Base-by-base conservation (phyloP, 805 yeast genomes). In the Candida cerambycidarum region DNA sequence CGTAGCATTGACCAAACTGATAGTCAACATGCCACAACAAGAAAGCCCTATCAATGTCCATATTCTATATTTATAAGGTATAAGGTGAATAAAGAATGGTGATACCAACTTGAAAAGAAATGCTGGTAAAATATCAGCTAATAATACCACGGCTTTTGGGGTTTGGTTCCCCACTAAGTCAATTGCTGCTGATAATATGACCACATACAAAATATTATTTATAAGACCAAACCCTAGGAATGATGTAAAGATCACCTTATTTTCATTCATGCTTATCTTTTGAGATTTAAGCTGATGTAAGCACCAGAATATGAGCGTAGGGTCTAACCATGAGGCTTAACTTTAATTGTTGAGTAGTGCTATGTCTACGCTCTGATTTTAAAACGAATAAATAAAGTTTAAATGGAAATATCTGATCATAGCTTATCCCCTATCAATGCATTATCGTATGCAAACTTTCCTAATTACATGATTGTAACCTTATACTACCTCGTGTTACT, bases 181-280 rank as follows among this genome's bases (percentile, higher is more conserved):
- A 24, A 88, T 79, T 2, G 98, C 98, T 0, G 97, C 96, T 0
- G 95, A 82, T 11, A 92, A 69, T 30, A 92, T 90, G 12, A 92
- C 92, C 24, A 92, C 97, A 64, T 90, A 92, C 0, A 92, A 76
- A 9, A 92, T 83, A 59, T 92, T 92, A 63, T 92, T 92, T 28
- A 89, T 68, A 9, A 92, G 75, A 0, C 98, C 99, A 61, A 90
- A 88, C 1, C 82, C 55, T 80, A 92, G 83, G 59, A 90, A 90
- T 10, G 85, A 71, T 0, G 60, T 34, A 53, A 78, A 82, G 5
- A 70, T 43, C 5, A 39, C 40, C 23, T 38, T 38, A 11, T 35
- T 41, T 11, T 25, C 33, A 31, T 34, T 21, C 38, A 34, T 34
- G 11, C 17, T 28, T n/a, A 28, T 28, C 17, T n/a, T n/a, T n/a